Evolutionary conservation across 257 asterid species (phyloP), one percentile per base, ranked within the genome.

Genomic region (Thymus quinquecostatus): DNA sequence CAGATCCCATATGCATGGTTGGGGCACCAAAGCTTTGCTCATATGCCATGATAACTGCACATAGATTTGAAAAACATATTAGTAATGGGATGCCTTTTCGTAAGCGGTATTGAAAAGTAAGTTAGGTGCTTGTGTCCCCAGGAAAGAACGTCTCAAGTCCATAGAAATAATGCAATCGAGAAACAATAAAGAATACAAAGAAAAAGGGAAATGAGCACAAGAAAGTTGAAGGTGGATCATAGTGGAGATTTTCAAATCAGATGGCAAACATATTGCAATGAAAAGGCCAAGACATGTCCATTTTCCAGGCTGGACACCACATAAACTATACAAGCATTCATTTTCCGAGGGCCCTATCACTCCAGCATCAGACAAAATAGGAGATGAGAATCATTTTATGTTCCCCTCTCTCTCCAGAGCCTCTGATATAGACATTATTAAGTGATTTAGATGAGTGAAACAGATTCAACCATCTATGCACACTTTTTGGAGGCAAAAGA

Each of bases 11-110:
- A 70, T 64, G 69, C 51, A 63, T 34, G 47, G 74, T 57, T 32
- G 91, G 63, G 70, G 86, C 83, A 76, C 56, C 78, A 58, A 80
- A 77, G 76, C 61, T 72, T 68, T 71, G 92, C 64, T 80, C 80
- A 48, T 81, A 78, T 36, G 86, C 94, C 94, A 87, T 89, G 72
- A 75, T 50, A 70, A 68, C 98, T 92, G 85, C 63, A 79, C 61
- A 81, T 70, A 33, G 69, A 73, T n/a, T 48, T 66, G 67, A 56
- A 6, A 6, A 53, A 60, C 27, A 64, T 58, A 21, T 47, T 69
- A 60, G 65, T 36, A 36, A 34, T 4, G 2, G 47, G 57, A 21
- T 55, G 53, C 28, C 10, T 8, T 50, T 34, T 34, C 38, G 4
- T 34, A 34, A 1, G 38, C 4, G 4, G 3, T 0, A 34, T 2